Evolutionary conservation across 345 rosid genomes (phyloP).

Genomic region (Mallotus nudiflorus): DNA sequence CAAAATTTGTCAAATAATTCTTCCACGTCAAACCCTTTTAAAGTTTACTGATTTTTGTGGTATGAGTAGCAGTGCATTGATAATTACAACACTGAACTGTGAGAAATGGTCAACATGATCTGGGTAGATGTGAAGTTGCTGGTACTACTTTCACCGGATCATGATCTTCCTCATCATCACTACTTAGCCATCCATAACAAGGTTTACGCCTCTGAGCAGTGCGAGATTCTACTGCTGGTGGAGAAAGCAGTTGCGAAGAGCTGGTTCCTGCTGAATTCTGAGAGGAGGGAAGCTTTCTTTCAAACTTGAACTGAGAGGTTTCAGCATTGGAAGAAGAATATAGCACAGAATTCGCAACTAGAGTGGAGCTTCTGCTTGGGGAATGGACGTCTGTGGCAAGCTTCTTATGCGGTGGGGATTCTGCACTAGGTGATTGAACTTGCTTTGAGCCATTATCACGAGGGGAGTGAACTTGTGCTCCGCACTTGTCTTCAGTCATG

Average conservation of each 20-base stretch:
- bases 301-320: neutral
- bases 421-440: neutral
- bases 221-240: neutral
- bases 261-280: conserved; percentile 1
- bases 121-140: neutral
- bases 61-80: too few species aligned
- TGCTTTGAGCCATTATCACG: neutral
- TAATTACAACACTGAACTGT: too few species aligned
- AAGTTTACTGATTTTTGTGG: too few species aligned
- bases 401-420: neutral
- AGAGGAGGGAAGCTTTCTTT: neutral
- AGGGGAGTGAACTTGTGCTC: neutral
- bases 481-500: neutral
- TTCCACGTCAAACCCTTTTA: too few species aligned
- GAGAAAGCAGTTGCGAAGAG: neutral
- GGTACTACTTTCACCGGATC: neutral
- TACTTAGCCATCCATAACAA: conserved; percentile 29
- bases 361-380: neutral
- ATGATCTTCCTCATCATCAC: conserved; percentile 24
- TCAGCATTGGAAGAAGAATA: conserved; percentile 3
- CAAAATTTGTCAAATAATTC: too few species aligned
- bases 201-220: conserved; percentile 3
- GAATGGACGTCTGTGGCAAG: neutral
- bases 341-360: neutral
- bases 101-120: neutral